These are phyloP conservation scores for Brassica carinata DNA, from an alignment of 345 rosid species.

Conservation along the genomic window DNA sequence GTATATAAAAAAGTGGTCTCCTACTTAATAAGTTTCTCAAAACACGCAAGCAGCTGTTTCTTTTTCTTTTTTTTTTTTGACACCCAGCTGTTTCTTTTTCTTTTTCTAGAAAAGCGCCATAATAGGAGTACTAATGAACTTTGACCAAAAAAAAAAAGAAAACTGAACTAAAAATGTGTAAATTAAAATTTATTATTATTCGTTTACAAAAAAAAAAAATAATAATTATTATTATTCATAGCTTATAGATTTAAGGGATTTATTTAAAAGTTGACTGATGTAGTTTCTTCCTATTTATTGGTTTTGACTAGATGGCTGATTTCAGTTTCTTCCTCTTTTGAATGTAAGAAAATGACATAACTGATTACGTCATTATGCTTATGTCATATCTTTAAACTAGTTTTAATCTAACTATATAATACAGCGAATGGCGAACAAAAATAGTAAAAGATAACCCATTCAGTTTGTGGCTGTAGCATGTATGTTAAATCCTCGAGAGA, in stretches of 20 bases:
- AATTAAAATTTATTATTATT: too few relatives aligned
- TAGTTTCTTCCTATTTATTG: neutral
- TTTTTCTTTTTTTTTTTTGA: too few relatives aligned
- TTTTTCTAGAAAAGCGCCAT: neutral
- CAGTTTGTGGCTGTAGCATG: neutral
- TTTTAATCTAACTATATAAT: neutral
- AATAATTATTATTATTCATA: too few relatives aligned
- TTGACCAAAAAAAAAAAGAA: too few relatives aligned
- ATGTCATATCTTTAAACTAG: conserved; percentile 7
- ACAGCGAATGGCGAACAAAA: neutral
- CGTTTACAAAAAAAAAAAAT: too few relatives aligned
- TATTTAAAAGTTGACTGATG: too few relatives aligned
- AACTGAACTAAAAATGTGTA: too few relatives aligned
- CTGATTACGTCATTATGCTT: conserved; percentile 22
- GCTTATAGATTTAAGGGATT: too few relatives aligned
- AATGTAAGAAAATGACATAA: conserved; percentile 11
- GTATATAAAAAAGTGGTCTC: neutral
- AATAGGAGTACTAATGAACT: too few relatives aligned
- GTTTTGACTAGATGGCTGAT: neutral
- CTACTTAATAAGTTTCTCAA: neutral
- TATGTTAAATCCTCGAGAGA: neutral
- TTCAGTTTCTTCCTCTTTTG: neutral
- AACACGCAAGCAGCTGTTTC: neutral
- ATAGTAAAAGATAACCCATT: neutral
- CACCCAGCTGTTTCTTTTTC: neutral